A percentile compares a stretch with the other conserved stretches of the same genome.
phyloP scores from a whole-genome alignment of 2,329 filamentous ascomycete genomes.

The Fusarium chaquense region DNA sequence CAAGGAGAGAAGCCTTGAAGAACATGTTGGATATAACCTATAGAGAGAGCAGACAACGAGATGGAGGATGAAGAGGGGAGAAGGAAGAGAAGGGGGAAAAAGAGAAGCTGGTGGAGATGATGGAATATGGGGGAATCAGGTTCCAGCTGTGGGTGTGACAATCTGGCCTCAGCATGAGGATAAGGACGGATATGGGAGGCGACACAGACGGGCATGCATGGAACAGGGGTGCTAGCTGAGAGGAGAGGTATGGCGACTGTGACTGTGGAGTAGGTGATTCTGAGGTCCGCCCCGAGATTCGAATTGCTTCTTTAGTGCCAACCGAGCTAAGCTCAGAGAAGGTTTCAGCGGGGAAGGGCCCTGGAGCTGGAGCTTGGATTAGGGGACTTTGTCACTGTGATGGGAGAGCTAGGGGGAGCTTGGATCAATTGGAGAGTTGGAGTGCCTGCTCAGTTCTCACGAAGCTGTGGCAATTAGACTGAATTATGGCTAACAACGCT shows the following conservation, averaged over 20 bases:
- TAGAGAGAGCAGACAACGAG: conserved; percentile 28
- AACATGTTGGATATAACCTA: conserved; percentile 66
- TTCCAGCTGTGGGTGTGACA: conserved; percentile 43
- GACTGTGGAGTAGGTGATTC: conserved; percentile 28
- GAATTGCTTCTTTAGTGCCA: conserved; percentile 2
- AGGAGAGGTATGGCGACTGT: conserved; percentile 18
- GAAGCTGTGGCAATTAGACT: not conserved
- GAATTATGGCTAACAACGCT: not conserved
- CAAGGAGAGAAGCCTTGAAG: conserved; percentile 78
- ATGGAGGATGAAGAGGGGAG: conserved; percentile 15
- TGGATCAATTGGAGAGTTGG: conserved; percentile 22
- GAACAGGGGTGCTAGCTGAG: conserved; percentile 13
- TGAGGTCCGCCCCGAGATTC: conserved; percentile 1
- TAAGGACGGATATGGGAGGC: conserved; percentile 12
- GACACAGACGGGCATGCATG: conserved; percentile 29
- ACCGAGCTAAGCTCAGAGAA: conserved; percentile 4
- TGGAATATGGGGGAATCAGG: conserved; percentile 36
- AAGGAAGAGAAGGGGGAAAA: conserved; percentile 22
- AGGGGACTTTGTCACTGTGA: conserved; percentile 20
- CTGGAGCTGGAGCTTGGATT: conserved; percentile 24
- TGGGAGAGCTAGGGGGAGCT: conserved; percentile 14
- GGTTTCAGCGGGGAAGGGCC: conserved; percentile 6
- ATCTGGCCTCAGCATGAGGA: conserved; percentile 46
- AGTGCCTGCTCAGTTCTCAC: not conserved
- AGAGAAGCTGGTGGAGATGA: conserved; percentile 37